Evolutionary conservation across 257 asterid genomes (phyloP).

Genomic region (Ehretia macrophylla): DNA sequence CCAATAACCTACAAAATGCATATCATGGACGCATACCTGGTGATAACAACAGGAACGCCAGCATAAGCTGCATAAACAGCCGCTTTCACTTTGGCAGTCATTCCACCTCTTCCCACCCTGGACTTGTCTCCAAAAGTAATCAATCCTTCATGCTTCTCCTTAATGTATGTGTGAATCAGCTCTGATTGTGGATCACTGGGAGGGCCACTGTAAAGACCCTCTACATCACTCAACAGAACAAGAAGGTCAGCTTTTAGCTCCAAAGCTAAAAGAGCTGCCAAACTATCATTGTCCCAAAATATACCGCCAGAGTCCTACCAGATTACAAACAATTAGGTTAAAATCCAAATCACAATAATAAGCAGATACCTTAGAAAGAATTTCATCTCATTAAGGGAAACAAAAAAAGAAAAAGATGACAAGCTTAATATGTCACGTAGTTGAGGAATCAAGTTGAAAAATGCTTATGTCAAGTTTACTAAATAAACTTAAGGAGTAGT

Average conservation of each 20-base stretch:
- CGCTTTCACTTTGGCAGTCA: constrained; percentile 89
- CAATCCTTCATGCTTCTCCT: constrained; percentile 50
- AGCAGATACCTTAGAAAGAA: neutral
- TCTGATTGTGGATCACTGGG: constrained; percentile 69
- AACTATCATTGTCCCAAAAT: constrained; percentile 88
- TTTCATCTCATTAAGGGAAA: neutral
- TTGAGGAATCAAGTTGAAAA: too few species aligned
- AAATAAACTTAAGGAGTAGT: too few species aligned
- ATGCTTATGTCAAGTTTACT: too few species aligned
- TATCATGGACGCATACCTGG: constrained; percentile 41
- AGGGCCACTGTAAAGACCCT: constrained; percentile 85
- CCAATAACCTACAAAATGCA: neutral
- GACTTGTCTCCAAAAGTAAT: constrained; percentile 85
- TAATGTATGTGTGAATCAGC: constrained; percentile 59
- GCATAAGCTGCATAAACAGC: constrained; percentile 64
- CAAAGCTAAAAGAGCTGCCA: constrained; percentile 66
- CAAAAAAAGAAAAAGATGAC: neutral
- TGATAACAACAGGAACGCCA: constrained; percentile 72
- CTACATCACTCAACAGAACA: constrained; percentile 77
- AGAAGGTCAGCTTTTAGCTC: constrained; percentile 86
- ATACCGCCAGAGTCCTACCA: constrained; percentile 76
- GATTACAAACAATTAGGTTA: constrained; percentile 1
- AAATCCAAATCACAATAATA: neutral
- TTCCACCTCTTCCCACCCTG: constrained; percentile 88
- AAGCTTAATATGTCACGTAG: neutral